phyloP scores from a whole-genome alignment of 2,329 filamentous ascomycete genomes.

The Madurella mycetomatis region DNA sequence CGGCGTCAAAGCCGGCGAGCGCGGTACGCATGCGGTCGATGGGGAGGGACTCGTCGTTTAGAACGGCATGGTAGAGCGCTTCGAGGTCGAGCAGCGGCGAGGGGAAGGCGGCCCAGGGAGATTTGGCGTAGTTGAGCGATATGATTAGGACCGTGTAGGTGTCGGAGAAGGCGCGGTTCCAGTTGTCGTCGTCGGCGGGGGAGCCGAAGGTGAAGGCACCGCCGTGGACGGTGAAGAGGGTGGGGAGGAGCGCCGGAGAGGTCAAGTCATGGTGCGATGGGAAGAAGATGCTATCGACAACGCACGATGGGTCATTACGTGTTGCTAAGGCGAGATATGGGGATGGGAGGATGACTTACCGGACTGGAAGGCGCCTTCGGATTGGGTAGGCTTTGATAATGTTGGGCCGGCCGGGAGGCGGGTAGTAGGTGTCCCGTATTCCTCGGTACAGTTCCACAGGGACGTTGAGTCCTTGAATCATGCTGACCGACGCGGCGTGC shows the following conservation, averaged over 20 bases:
- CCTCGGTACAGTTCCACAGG: constrained; percentile 22
- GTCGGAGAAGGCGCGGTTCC: constrained; percentile 42
- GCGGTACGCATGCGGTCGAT: constrained; percentile 40
- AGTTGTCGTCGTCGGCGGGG: constrained; percentile 41
- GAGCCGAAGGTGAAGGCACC: constrained; percentile 45
- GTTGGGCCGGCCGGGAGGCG: constrained; percentile 27
- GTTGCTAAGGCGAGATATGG: constrained; percentile 33
- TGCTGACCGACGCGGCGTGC: constrained; percentile 21
- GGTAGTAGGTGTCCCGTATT: constrained; percentile 28
- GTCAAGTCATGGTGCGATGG: constrained; percentile 34
- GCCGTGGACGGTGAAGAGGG: constrained; percentile 49
- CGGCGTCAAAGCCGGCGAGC: constrained; percentile 49
- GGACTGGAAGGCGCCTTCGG: constrained; percentile 31
- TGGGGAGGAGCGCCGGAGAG: constrained; percentile 32
- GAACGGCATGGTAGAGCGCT: constrained; percentile 39
- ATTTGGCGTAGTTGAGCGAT: constrained; percentile 46
- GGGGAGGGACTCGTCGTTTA: constrained; percentile 42
- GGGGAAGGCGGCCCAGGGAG: constrained; percentile 44
- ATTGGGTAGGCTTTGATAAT: constrained; percentile 34
- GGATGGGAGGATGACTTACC: constrained; percentile 23
- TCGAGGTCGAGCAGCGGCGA: constrained; percentile 41
- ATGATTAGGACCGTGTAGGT: constrained; percentile 40
- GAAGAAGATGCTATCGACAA: constrained; percentile 36
- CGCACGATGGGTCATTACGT: neutral
- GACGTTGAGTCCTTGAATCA: constrained; percentile 23